phyloP scores from a whole-genome alignment of 768 basidiomycete species.

The Russula ochroleuca region DNA sequence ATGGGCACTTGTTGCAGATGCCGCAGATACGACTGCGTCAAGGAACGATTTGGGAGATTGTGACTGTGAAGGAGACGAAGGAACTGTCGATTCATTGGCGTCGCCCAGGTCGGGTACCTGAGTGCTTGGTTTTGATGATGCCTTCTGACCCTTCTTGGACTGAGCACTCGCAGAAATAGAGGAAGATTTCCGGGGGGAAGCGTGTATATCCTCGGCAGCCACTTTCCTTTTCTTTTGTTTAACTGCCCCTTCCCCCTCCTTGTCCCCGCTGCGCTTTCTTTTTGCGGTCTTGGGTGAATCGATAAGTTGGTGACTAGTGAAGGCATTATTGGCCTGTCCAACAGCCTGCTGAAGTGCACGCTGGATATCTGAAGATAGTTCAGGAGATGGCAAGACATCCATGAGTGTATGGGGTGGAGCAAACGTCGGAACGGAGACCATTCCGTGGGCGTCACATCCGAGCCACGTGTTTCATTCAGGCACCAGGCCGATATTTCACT shows the following conservation, averaged over 20 bases:
- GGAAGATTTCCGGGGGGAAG: slow-evolving; percentile 1
- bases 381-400: slow-evolving; percentile 18
- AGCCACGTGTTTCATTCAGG: slow-evolving; percentile 10
- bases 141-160: slow-evolving; percentile 35
- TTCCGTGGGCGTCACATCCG: neutral
- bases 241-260: slow-evolving; percentile 8
- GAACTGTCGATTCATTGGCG: slow-evolving; percentile 18
- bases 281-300: slow-evolving; percentile 30
- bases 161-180: slow-evolving; percentile 6
- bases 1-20: slow-evolving; percentile 42
- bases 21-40: slow-evolving; percentile 61
- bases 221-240: slow-evolving; percentile 38
- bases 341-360: slow-evolving; percentile 49
- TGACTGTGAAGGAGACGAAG: slow-evolving; percentile 9
- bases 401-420: slow-evolving; percentile 16
- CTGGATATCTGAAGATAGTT: slow-evolving; percentile 44
- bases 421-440: slow-evolving; percentile 5
- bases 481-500: neutral
- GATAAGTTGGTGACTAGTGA: slow-evolving; percentile 30
- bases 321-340: slow-evolving; percentile 44
- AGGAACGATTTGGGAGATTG: slow-evolving; percentile 48
- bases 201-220: slow-evolving; percentile 9
- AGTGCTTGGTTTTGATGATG: slow-evolving; percentile 30
- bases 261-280: slow-evolving; percentile 37
- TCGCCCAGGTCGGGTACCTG: neutral